Evolutionary conservation across 1,284 basidiomycete species (phyloP), one percentile per base, ranked within the genome.

Genomic region (Leccinum cinnamomeum): DNA sequence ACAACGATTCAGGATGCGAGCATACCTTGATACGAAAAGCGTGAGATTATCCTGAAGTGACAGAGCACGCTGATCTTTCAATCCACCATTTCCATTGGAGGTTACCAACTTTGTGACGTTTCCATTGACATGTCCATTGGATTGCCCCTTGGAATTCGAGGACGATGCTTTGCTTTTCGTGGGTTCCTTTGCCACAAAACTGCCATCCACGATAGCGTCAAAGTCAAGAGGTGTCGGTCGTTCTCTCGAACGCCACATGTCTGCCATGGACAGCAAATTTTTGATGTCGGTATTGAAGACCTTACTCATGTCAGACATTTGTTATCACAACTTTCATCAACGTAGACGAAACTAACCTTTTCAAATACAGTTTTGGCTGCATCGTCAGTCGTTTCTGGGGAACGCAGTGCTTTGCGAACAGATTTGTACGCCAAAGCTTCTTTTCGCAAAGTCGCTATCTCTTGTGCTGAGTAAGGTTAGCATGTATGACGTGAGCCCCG

Each of bases 201-300:
- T 80, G 18, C 82, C 88, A 48, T 84, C 78, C 73, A 84, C 75
- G 69, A 97, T 90, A 2, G 77, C 76, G 16, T 91, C 87, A 69
- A 90, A 95, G 62, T 93, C 88, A 37, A 99, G 84, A 1, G 96
- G 89, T 0, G 84, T 86, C 0, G 97, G 97, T 65, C 90, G 90
- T 25, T 88, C 85, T 30, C 97, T 87, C 8, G 90, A 85, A 54
- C 88, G 89, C 97, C 97, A 99, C 95, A 99, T 98, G 70, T 98
- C 97, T n/a, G 89, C 81, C 97, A 99, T 99, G 12, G 85, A 85
- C 12, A 99, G 80, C 1, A 99, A 81, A 56, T 97, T 92, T 62
- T 87, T 83, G 68, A 98, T 94, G 70, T 99, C 97, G 1, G 85
- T 77, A 65, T 89, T 82, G 80, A 96, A 99, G 8, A 98, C 90